phyloP scores from a whole-genome alignment of 768 basidiomycete genomes.

The Melanogaster broomeanus region DNA sequence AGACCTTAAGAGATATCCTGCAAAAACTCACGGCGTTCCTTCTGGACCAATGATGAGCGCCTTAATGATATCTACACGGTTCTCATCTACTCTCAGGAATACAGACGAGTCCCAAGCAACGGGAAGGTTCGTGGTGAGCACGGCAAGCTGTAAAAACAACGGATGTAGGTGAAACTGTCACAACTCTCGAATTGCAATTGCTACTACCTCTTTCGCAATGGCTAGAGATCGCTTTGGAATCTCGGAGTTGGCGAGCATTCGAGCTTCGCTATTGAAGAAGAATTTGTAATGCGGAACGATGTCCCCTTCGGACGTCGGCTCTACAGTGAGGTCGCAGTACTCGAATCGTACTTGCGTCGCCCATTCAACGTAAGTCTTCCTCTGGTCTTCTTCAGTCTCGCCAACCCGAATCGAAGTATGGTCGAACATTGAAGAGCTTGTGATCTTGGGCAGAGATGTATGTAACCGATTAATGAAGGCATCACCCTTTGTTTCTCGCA shows the following conservation, averaged over 20 bases:
- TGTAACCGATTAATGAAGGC: slow-evolving; percentile 81
- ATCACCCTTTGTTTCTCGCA: slow-evolving; percentile 88
- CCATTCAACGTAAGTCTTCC: slow-evolving; percentile 81
- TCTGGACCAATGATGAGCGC: slow-evolving; percentile 91
- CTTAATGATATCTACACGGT: slow-evolving; percentile 88
- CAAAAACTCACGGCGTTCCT: slow-evolving; percentile 77
- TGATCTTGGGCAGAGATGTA: slow-evolving; percentile 72
- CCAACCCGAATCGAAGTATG: slow-evolving; percentile 38
- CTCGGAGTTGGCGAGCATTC: slow-evolving; percentile 81
- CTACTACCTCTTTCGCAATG: slow-evolving; percentile 88
- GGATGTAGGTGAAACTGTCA: slow-evolving; percentile 7
- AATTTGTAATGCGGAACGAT: slow-evolving; percentile 76
- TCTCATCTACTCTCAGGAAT: slow-evolving; percentile 91
- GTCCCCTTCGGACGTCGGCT: slow-evolving; percentile 43
- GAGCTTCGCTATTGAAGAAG: slow-evolving; percentile 78
- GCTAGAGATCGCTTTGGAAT: slow-evolving; percentile 91
- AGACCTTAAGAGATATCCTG: not conserved
- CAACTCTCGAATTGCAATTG: not conserved
- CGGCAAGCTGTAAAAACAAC: slow-evolving; percentile 69
- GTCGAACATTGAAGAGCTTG: slow-evolving; percentile 52
- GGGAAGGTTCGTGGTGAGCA: slow-evolving; percentile 92
- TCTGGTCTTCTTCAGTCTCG: slow-evolving; percentile 64
- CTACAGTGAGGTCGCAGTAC: slow-evolving; percentile 82
- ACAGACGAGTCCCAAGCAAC: slow-evolving; percentile 94
- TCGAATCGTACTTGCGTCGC: slow-evolving; percentile 81